Conservation (phyloP, 306 rosid species). For the Cucumis hystrix region DNA sequence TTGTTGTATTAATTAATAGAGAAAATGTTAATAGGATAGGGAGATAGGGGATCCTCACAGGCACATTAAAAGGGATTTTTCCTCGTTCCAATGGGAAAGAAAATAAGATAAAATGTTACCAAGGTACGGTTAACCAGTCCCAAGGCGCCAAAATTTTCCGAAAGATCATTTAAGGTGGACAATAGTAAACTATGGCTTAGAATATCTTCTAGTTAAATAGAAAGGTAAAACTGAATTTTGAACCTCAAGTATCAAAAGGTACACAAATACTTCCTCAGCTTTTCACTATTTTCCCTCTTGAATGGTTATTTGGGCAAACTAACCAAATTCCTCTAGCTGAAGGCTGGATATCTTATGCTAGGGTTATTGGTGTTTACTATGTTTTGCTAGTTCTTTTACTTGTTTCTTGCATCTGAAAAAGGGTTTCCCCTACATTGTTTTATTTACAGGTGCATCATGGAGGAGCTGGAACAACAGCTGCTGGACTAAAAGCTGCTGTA, state of each 20-base stretch:
- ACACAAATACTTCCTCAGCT: not conserved
- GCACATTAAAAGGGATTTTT: not conserved
- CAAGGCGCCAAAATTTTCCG: not conserved
- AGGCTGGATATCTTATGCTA: not conserved
- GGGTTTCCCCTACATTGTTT: not conserved
- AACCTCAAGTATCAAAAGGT: not conserved
- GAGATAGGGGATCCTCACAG: not conserved
- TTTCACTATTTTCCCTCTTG: not conserved
- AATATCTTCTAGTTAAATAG: not conserved
- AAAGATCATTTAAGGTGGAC: not conserved
- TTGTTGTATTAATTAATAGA: not conserved
- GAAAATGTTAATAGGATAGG: not conserved
- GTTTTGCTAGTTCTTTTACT: not conserved
- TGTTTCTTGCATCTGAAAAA: not conserved
- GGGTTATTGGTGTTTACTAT: not conserved
- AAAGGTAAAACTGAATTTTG: not conserved
- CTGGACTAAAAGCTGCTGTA: constrained; percentile 97
- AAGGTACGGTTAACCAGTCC: not conserved
- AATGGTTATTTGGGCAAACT: not conserved
- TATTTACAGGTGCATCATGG: constrained; percentile 87
- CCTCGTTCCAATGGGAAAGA: not conserved
- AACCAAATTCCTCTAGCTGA: not conserved
- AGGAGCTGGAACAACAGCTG: constrained; percentile 99
- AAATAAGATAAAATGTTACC: not conserved
- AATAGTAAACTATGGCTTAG: too few species aligned